These are phyloP conservation scores for Kockiozyma suomiensis DNA, from an alignment of 805 yeast species.

Conservation along the genomic window DNA sequence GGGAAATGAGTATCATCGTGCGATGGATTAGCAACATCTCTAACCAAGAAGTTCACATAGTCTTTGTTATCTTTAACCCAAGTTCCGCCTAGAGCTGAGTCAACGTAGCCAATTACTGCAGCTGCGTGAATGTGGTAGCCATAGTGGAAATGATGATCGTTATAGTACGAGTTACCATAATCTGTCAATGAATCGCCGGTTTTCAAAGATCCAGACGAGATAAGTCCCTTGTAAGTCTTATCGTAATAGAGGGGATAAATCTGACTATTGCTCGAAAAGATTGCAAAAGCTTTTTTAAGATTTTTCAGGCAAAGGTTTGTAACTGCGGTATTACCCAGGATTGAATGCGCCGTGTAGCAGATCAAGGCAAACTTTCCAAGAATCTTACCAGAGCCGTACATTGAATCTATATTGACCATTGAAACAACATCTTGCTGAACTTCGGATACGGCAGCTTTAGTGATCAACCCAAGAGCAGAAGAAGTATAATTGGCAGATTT, in stretches of 20 bases:
- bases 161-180: conserved; percentile 76
- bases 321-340: conserved; percentile 59
- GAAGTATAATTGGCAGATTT: conserved; percentile 46
- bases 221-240: conserved; percentile 52
- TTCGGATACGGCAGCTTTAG: conserved; percentile 56
- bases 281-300: conserved; percentile 66
- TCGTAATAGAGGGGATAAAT: conserved; percentile 77
- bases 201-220: conserved; percentile 47
- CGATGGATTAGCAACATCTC: conserved; percentile 69
- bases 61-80: conserved; percentile 55
- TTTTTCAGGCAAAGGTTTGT: conserved; percentile 57
- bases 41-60: conserved; percentile 62
- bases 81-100: conserved; percentile 52
- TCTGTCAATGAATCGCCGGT: conserved; percentile 56
- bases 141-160: conserved; percentile 87
- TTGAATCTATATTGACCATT: conserved; percentile 72
- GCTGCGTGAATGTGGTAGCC: conserved; percentile 85
- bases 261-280: conserved; percentile 72
- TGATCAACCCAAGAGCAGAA: conserved; percentile 48
- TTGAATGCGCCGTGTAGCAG: conserved; percentile 67
- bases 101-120: conserved; percentile 72
- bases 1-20: conserved; percentile 62
- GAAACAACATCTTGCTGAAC: conserved; percentile 56
- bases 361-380: conserved; percentile 90
- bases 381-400: conserved; percentile 87